These are phyloP conservation scores for Ogataea trehalophila DNA, from an alignment of 805 yeast species.

Conservation along the genomic window DNA sequence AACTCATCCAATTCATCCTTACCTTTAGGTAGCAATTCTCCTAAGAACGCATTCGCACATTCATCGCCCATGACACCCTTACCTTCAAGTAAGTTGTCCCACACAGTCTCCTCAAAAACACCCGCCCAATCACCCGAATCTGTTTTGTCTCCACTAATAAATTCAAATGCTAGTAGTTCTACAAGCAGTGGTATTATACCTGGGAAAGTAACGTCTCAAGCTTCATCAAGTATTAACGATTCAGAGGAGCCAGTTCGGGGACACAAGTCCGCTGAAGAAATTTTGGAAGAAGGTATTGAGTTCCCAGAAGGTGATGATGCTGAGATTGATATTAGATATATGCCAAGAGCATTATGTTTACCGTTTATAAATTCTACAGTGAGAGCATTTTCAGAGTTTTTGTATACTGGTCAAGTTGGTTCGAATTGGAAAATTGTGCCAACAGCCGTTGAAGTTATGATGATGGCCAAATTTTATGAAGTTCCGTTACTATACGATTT, in stretches of 20 bases:
- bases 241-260: neutral
- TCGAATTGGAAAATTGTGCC: slow-evolving; percentile 71
- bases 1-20: neutral
- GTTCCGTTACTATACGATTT: slow-evolving; percentile 68
- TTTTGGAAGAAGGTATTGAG: slow-evolving; percentile 6
- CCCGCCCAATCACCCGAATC: neutral
- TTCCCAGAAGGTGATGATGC: slow-evolving; percentile 15
- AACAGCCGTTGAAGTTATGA: slow-evolving; percentile 57
- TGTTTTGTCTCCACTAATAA: slow-evolving; percentile 45
- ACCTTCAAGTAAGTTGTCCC: slow-evolving; percentile 1
- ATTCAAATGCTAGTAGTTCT: slow-evolving; percentile 21
- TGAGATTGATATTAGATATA: slow-evolving; percentile 50
- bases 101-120: neutral
- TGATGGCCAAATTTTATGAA: slow-evolving; percentile 60
- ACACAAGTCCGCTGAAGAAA: neutral
- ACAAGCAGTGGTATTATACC: no score
- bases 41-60: neutral
- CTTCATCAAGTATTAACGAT: neutral
- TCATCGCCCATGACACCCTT: slow-evolving; percentile 3
- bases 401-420: slow-evolving; percentile 77
- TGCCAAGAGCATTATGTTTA: slow-evolving; percentile 64
- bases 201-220: slow-evolving; percentile 11
- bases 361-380: slow-evolving; percentile 63
- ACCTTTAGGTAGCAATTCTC: neutral
- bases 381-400: slow-evolving; percentile 63